Evolutionary conservation across 306 rosid genomes (phyloP), one percentile per base, ranked within the genome.

Genomic region (Corylus heterophylla): DNA sequence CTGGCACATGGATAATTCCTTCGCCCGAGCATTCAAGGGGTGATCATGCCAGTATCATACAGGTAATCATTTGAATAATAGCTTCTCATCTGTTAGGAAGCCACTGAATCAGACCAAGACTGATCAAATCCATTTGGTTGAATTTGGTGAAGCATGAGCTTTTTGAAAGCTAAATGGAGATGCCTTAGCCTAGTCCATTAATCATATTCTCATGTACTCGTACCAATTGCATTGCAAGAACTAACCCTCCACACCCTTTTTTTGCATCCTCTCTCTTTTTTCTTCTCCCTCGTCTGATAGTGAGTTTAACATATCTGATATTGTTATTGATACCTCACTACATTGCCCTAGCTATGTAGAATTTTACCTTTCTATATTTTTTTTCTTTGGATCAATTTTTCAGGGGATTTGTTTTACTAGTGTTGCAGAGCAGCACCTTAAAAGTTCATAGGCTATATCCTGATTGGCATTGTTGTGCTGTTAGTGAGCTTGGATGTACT

Each of bases 1-100:
- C 94, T 16, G 97, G 97, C 29, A 88, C 94, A 67, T 92, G 97
- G 97, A 85, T 89, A 1, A 66, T 17, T 76, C 18, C 90, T 45
- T 78, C 83, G 8, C 83, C 86, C 1, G 92, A 88, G 49, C 91
- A 92, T 70, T 87, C 93, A 35, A 80, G 90, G 83, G 93, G 97
- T 35, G 97, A 92, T 86, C 97, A 92, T 85, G 88, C 94, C 63
- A 88, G 97, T 81, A 86, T 92, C 82, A 88, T 92, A 58, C 97
- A 92, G 91, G 97, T 92, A 78, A 44, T 62, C 61, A 45, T 68
- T 77, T 74, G 71, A 31, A 2, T 1, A 54, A 66, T 50, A 4
- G 47, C 25, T 54, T 48, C 10, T 67, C 78, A 20, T 75, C 37
- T 50, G 25, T 79, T 63, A 14, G 37, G 20, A 67, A 55, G 62